Conservation (phyloP, 2,329 filamentous ascomycete species). For the Hyphodiscus sp. region DNA sequence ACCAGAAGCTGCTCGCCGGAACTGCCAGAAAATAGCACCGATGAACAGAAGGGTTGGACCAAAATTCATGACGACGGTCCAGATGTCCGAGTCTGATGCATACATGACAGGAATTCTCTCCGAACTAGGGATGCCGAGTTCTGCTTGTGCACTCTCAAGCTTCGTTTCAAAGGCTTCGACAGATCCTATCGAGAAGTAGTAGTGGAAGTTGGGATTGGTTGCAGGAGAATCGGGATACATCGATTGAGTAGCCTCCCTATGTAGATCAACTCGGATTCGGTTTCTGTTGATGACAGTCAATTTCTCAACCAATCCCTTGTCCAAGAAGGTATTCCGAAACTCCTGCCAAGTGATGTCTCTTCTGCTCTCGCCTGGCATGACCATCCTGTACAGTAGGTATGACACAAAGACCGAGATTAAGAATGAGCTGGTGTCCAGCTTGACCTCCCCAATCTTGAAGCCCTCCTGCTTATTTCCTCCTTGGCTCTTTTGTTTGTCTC, state of each 20-base stretch:
- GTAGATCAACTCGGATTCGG: slow-evolving; percentile 72
- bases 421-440: slow-evolving; percentile 26
- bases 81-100: slow-evolving; percentile 64
- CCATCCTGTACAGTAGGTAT: slow-evolving; percentile 55
- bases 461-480: slow-evolving; percentile 28
- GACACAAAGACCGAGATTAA: slow-evolving; percentile 50
- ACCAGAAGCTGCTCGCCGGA: slow-evolving; percentile 64
- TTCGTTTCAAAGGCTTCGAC: slow-evolving; percentile 87
- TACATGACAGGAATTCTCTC: slow-evolving; percentile 94
- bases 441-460: slow-evolving; percentile 22
- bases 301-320: slow-evolving; percentile 94
- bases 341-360: slow-evolving; percentile 97
- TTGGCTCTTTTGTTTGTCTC: slow-evolving; percentile 6
- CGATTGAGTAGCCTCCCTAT: slow-evolving; percentile 64
- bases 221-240: slow-evolving; percentile 73
- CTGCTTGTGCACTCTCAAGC: slow-evolving; percentile 79
- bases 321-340: slow-evolving; percentile 85
- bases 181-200: slow-evolving; percentile 94
- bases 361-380: slow-evolving; percentile 59
- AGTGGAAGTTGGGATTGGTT: slow-evolving; percentile 64
- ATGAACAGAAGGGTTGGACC: slow-evolving; percentile 84
- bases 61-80: slow-evolving; percentile 68
- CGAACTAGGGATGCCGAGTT: slow-evolving; percentile 76
- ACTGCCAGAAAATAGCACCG: slow-evolving; percentile 73
- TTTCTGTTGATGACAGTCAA: slow-evolving; percentile 73